Base-by-base conservation (phyloP, 352 stramenopile genomes). In the Globisporangium mamillatum region DNA sequence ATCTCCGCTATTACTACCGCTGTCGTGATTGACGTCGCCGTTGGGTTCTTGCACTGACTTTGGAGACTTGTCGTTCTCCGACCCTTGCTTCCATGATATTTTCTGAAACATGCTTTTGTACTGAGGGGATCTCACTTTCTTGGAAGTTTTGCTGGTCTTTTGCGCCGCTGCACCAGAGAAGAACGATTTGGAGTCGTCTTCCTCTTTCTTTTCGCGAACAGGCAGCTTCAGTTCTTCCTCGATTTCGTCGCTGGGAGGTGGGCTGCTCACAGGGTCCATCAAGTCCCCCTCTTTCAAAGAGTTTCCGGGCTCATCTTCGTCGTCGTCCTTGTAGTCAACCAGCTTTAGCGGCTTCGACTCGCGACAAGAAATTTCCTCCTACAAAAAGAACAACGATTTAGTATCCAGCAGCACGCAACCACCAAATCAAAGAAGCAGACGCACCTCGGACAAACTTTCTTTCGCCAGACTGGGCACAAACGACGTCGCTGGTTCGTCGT, bases 91-190 rank as follows among this genome's bases (percentile, higher is more conserved):
- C 84, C 83, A 91, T 25, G 85, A 87, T 58, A 91, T 91, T 57
- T 88, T 87, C 74, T 91, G 75, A 64, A 93, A 91, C 73, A 93
- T 86, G 66, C 74, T 88, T 72, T 93, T 93, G 57, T 85, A 81
- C 52, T 90, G 79, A 4, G 84, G 84, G 20, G 81, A 92, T 53
- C 68, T 65, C 54, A 56, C 61, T 29, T 79, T 81, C 65, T 74
- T 80, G 29, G 60, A 67, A 4, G 50, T 64, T 52, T 78, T 80
- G 14, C 74, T 78, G 46, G 77, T 64, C 61, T 86, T 91, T 52
- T 80, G 65, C 24, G 83, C 64, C 4, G 67, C 75, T 10, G 75
- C 76, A 41, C 71, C 79, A n/a, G 74, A 70, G 24, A 93, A 72
- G 57, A 93, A 93, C 5, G 71, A 70, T 12, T 79, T 50, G 12